phyloP scores from a whole-genome alignment of 108 stramenopile species.

The Schizochytrium sp. region DNA sequence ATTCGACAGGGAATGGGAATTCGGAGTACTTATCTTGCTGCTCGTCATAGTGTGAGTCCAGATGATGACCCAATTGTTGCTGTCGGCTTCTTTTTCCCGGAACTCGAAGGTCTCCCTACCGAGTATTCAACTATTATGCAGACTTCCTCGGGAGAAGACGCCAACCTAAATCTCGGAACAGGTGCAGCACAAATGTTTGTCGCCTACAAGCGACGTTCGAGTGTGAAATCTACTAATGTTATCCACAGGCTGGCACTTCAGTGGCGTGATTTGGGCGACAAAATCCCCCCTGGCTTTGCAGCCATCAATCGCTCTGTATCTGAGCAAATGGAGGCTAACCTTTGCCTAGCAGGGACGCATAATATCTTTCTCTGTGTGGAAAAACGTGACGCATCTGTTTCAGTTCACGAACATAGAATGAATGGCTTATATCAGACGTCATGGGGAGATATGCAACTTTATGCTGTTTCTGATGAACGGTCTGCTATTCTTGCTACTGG shows the following conservation, averaged over 20 bases:
- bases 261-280: neutral
- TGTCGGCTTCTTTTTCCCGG: slow-evolving; percentile 11
- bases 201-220: neutral
- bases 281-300: neutral
- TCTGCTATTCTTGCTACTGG: neutral
- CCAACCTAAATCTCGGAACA: slow-evolving; percentile 7
- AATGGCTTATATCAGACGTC: slow-evolving; percentile 19
- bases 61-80: slow-evolving; percentile 10
- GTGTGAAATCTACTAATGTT: neutral
- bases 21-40: neutral
- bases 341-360: neutral
- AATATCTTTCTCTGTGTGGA: slow-evolving; percentile 28
- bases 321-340: neutral
- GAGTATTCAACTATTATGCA: neutral
- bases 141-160: neutral
- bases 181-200: slow-evolving; percentile 20
- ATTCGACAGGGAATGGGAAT: neutral
- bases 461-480: slow-evolving; percentile 13
- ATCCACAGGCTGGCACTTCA: neutral
- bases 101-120: neutral
- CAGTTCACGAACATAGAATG: neutral
- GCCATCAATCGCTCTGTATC: neutral
- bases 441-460: slow-evolving; percentile 31
- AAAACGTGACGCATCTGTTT: neutral
- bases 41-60: slow-evolving; percentile 5